phyloP scores from a whole-genome alignment of 495 filamentous ascomycete genomes.

The Cudoniella acicularis region DNA sequence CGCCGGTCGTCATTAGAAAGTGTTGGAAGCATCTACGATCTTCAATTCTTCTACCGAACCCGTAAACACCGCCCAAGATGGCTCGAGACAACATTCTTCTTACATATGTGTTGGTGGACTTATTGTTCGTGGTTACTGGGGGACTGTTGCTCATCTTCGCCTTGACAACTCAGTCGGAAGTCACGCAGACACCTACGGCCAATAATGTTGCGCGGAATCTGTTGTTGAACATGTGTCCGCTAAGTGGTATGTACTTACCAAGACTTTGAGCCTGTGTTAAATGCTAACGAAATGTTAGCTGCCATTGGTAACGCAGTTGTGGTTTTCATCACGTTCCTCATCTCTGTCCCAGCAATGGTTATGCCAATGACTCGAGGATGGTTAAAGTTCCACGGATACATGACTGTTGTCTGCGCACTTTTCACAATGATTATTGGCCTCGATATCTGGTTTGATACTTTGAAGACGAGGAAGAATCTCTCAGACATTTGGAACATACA shows the following conservation, averaged over 20 bases:
- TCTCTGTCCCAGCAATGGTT: slow-evolving; percentile 58
- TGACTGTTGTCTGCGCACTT: slow-evolving; percentile 54
- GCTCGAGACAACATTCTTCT: slow-evolving; percentile 46
- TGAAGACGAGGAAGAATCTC: slow-evolving; percentile 57
- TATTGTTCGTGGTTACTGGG: slow-evolving; percentile 61
- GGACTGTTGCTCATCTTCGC: slow-evolving; percentile 60
- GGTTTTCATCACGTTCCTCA: slow-evolving; percentile 50
- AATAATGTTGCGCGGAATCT: slow-evolving; percentile 58
- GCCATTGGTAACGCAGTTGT: slow-evolving; percentile 64
- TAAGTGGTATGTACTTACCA: slow-evolving; percentile 48
- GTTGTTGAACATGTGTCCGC: slow-evolving; percentile 56
- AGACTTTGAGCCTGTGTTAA: no score
- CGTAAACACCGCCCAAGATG: slow-evolving; percentile 7
- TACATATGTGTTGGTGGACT: slow-evolving; percentile 52
- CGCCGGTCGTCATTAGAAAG: slow-evolving; percentile 43
- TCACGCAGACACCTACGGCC: slow-evolving; percentile 40
- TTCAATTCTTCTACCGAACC: slow-evolving; percentile 3
- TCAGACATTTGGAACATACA: slow-evolving; percentile 52
- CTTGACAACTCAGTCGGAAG: slow-evolving; percentile 49
- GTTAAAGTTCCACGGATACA: slow-evolving; percentile 56
- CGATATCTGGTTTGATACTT: slow-evolving; percentile 65
- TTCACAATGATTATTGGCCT: slow-evolving; percentile 65
- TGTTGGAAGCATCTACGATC: slow-evolving; percentile 7
- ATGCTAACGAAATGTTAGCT: slow-evolving; percentile 33
- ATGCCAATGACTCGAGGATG: slow-evolving; percentile 50